Evolutionary conservation across 345 rosid genomes (phyloP).

Genomic region (Eucalyptus pauciflora): DNA sequence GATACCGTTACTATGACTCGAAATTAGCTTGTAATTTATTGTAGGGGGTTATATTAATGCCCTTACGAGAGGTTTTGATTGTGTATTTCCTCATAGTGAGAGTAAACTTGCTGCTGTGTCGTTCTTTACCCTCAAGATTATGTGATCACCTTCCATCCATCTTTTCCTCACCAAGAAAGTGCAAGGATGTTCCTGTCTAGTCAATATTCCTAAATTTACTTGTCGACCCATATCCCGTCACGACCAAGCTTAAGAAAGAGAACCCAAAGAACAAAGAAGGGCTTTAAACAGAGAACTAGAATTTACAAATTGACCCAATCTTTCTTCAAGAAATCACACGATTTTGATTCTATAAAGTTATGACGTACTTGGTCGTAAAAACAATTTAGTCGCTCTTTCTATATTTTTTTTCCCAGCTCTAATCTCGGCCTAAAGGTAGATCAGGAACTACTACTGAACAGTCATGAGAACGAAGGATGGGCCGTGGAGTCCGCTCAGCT

Average conservation of each 20-base stretch:
- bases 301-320: background rate
- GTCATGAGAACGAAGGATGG: no score
- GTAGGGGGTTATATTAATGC: background rate
- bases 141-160: background rate
- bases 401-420: no score
- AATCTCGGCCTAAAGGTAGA: no score
- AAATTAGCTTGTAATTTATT: background rate
- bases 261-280: background rate
- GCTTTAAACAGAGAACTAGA: background rate
- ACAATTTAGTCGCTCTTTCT: background rate
- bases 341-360: background rate
- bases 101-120: no score
- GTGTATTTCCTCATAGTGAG: background rate
- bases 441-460: no score
- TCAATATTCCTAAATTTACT: background rate
- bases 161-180: background rate
- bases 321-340: background rate
- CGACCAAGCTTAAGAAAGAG: background rate
- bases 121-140: background rate
- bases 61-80: background rate
- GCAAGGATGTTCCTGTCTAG: background rate
- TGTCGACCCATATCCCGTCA: fast-evolving
- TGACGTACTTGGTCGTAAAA: background rate
- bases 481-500: no score
- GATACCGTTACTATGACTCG: background rate